phyloP scores from a whole-genome alignment of 2,329 filamentous ascomycete species.

The Xylariaceae sp. region DNA sequence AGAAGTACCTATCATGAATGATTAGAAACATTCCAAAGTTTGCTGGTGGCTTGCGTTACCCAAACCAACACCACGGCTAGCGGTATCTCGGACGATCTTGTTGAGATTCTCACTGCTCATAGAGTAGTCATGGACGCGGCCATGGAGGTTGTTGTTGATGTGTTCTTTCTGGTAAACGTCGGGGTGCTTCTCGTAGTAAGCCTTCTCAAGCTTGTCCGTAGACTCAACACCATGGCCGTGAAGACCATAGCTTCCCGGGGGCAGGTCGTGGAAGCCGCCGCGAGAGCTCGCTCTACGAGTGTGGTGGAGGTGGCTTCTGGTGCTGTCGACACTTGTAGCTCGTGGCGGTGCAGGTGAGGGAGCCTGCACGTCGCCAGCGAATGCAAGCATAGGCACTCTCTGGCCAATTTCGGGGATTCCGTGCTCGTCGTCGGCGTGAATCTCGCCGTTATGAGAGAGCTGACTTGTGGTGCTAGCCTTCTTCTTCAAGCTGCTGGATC shows the following conservation, averaged over 20 bases:
- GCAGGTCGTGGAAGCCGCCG: conserved; percentile 57
- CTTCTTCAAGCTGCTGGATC: conserved; percentile 52
- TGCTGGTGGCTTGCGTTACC: conserved; percentile 38
- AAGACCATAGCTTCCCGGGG: conserved; percentile 87
- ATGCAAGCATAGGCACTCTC: conserved; percentile 87
- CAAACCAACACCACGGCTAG: conserved; percentile 46
- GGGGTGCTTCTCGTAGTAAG: conserved; percentile 90
- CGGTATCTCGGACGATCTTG: conserved; percentile 75
- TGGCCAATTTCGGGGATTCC: conserved; percentile 90
- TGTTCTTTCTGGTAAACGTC: conserved; percentile 73
- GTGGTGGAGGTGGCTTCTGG: conserved; percentile 49
- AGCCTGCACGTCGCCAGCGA: conserved; percentile 92
- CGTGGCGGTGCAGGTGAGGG: conserved; percentile 72
- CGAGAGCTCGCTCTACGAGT: conserved; percentile 67
- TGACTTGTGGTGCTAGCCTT: conserved; percentile 54
- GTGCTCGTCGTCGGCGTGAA: conserved; percentile 64
- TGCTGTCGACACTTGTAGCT: conserved; percentile 34
- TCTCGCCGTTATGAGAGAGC: conserved; percentile 44
- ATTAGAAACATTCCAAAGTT: conserved; percentile 32
- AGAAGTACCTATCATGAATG: conserved; percentile 52
- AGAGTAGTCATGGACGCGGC: conserved; percentile 65
- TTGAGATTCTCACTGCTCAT: conserved; percentile 88
- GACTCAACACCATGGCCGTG: conserved; percentile 77
- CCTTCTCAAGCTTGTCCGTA: conserved; percentile 79
- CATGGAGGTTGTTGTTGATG: conserved; percentile 50